A percentile compares a stretch with the other conserved stretches of the same genome.
Conservation (phyloP, 2,329 filamentous ascomycete genomes). For the Clonostachys sp. region DNA sequence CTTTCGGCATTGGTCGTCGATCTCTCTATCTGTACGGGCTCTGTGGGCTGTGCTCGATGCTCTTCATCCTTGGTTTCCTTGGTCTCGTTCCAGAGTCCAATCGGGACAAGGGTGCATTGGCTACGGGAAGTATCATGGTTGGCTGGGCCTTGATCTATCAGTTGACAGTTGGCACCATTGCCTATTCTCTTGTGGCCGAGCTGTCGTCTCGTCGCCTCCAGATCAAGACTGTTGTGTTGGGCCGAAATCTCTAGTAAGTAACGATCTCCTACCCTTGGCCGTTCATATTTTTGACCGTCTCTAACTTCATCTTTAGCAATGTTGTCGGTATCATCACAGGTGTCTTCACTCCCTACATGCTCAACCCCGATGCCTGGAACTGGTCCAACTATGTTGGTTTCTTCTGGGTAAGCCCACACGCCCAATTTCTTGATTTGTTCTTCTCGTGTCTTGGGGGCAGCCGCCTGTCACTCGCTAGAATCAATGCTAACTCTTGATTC, state of each 20-base stretch:
- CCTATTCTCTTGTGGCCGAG: slow-evolving; percentile 84
- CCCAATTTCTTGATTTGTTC: not conserved
- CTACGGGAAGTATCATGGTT: slow-evolving; percentile 82
- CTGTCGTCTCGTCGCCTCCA: slow-evolving; percentile 77
- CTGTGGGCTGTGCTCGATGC: slow-evolving; percentile 67
- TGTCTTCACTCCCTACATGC: slow-evolving; percentile 86
- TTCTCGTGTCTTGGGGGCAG: not conserved
- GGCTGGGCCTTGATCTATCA: slow-evolving; percentile 81
- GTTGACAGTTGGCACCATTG: slow-evolving; percentile 81
- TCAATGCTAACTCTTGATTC: slow-evolving; percentile 8
- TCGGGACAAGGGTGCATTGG: slow-evolving; percentile 58
- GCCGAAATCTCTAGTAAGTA: slow-evolving; percentile 67
- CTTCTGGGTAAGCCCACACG: slow-evolving; percentile 59
- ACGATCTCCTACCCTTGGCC: not conserved
- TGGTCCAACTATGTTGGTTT: slow-evolving; percentile 87
- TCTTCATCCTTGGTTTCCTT: slow-evolving; percentile 80
- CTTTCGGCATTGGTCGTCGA: slow-evolving; percentile 68
- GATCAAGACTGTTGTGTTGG: slow-evolving; percentile 88
- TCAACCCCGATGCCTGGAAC: slow-evolving; percentile 82
- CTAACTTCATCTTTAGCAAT: slow-evolving; percentile 43
- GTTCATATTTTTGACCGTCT: not conserved
- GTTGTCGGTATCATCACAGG: slow-evolving; percentile 77
- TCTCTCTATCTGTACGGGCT: slow-evolving; percentile 74
- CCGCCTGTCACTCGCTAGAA: not conserved
- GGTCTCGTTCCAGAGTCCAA: slow-evolving; percentile 64